phyloP scores from a whole-genome alignment of 768 basidiomycete species.

The Agaricus blazei region DNA sequence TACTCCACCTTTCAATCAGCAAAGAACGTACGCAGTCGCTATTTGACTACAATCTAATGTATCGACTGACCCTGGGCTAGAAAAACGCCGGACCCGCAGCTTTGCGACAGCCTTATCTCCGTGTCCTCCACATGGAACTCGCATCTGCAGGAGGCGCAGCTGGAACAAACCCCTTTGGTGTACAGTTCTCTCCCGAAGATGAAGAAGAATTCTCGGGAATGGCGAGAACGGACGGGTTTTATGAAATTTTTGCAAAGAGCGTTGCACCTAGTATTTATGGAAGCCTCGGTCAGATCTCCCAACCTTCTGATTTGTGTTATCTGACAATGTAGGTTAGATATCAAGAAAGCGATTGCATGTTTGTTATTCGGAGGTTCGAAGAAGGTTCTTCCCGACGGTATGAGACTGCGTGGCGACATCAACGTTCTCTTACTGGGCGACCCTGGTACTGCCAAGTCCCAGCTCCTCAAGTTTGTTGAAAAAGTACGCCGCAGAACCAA shows the following conservation, averaged over 20 bases:
- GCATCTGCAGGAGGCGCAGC: conserved; percentile 73
- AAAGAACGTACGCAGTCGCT: conserved; percentile 57
- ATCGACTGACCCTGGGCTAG: conserved; percentile 27
- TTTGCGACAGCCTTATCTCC: conserved; percentile 90
- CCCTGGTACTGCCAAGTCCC: conserved; percentile 97
- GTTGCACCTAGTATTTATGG: conserved; percentile 98
- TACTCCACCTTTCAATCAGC: conserved; percentile 93
- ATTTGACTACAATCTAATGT: background rate
- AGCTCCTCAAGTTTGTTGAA: conserved; percentile 97
- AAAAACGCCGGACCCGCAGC: conserved; percentile 84
- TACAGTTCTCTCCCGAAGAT: conserved; percentile 89
- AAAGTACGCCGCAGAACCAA: conserved; percentile 45
- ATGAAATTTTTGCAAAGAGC: conserved; percentile 89
- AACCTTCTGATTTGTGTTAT: background rate
- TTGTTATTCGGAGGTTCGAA: conserved; percentile 97
- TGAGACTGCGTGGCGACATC: conserved; percentile 95
- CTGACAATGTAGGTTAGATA: conserved; percentile 52
- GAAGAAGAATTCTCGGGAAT: conserved; percentile 95
- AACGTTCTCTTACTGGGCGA: conserved; percentile 96
- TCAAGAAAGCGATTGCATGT: conserved; percentile 96
- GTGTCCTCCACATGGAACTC: conserved; percentile 87
- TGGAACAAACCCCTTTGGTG: conserved; percentile 78
- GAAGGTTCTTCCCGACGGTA: conserved; percentile 94
- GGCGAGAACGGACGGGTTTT: conserved; percentile 83
- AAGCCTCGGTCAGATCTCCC: conserved; percentile 59